A percentile compares a stretch with the other conserved stretches of the same genome.
phyloP scores from a whole-genome alignment of 2,329 filamentous ascomycete genomes.

The Neopestalotiopsis clavispora region DNA sequence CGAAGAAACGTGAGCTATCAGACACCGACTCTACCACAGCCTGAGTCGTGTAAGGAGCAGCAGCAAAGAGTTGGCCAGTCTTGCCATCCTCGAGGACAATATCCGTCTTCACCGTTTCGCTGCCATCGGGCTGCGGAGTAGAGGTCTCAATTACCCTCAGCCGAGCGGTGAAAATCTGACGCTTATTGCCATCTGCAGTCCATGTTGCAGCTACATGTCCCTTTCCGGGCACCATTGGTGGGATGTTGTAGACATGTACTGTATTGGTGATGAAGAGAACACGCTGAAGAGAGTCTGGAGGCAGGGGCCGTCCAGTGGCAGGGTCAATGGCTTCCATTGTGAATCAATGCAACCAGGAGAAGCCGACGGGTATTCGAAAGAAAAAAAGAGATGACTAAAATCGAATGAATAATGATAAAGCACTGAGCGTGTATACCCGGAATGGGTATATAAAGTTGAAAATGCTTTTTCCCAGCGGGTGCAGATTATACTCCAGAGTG shows the following conservation, averaged over 20 bases:
- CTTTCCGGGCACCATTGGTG: slow-evolving; percentile 76
- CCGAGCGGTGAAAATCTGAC: slow-evolving; percentile 85
- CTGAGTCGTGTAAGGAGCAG: slow-evolving; percentile 73
- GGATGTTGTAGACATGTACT: slow-evolving; percentile 88
- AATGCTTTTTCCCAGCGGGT: not conserved
- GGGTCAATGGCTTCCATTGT: slow-evolving; percentile 72
- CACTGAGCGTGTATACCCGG: not conserved
- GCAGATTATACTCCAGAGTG: not conserved
- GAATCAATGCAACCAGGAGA: not conserved
- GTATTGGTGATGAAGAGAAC: slow-evolving; percentile 76
- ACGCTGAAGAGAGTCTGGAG: slow-evolving; percentile 80
- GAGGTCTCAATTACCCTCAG: slow-evolving; percentile 80
- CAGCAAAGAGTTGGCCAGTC: slow-evolving; percentile 79
- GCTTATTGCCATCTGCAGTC: slow-evolving; percentile 71
- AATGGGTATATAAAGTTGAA: not conserved
- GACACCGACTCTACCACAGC: slow-evolving; percentile 76
- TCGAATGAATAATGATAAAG: not conserved
- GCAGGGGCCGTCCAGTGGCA: slow-evolving; percentile 69
- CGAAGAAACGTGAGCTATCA: slow-evolving; percentile 85
- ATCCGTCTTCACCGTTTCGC: slow-evolving; percentile 70
- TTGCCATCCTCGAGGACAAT: slow-evolving; percentile 79
- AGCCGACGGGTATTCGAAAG: not conserved
- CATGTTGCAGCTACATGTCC: slow-evolving; percentile 80
- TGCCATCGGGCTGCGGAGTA: slow-evolving; percentile 47
- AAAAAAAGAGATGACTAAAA: not conserved